Conservation (phyloP, 805 yeast genomes). For the Wickerhamomyces bisporus region DNA sequence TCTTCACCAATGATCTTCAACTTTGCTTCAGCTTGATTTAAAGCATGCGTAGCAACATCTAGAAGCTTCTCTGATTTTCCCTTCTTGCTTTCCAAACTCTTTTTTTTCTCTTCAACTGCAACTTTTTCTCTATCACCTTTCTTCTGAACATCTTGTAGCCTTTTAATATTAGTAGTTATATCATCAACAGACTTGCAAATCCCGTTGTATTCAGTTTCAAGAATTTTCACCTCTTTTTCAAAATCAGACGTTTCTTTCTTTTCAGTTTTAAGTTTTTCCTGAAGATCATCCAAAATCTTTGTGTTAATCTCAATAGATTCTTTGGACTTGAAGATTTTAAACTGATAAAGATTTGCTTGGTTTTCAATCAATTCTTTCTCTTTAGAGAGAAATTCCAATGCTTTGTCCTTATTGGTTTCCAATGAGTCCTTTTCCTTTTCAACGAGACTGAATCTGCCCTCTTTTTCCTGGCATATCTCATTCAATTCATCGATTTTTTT, state of each 20-base stretch:
- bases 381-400: constrained; percentile 55
- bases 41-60: constrained; percentile 39
- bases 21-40: constrained; percentile 41
- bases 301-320: constrained; percentile 35
- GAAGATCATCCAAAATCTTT: constrained; percentile 33
- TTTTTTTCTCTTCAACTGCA: constrained; percentile 69
- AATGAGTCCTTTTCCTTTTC: constrained; percentile 65
- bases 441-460: constrained; percentile 72
- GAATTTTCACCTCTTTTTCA: constrained; percentile 30
- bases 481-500: constrained; percentile 66
- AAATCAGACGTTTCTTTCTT: constrained; percentile 35
- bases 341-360: constrained; percentile 54
- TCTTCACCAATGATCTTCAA: constrained; percentile 41
- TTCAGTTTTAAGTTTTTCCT: constrained; percentile 40
- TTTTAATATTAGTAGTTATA: constrained; percentile 23
- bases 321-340: constrained; percentile 35
- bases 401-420: constrained; percentile 62
- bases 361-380: constrained; percentile 58
- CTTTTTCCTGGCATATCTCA: constrained; percentile 76
- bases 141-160: constrained; percentile 32
- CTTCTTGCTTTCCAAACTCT: constrained; percentile 54
- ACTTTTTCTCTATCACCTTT: constrained; percentile 54
- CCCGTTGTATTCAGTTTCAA: constrained; percentile 26
- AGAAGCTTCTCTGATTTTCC: constrained; percentile 55
- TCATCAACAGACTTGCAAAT: constrained; percentile 20